Percentiles rank a stretch among this genome's conserved stretches.
These are phyloP conservation scores for Forsythia viridissima DNA, from an alignment of 257 asterid species.

Conservation along the genomic window DNA sequence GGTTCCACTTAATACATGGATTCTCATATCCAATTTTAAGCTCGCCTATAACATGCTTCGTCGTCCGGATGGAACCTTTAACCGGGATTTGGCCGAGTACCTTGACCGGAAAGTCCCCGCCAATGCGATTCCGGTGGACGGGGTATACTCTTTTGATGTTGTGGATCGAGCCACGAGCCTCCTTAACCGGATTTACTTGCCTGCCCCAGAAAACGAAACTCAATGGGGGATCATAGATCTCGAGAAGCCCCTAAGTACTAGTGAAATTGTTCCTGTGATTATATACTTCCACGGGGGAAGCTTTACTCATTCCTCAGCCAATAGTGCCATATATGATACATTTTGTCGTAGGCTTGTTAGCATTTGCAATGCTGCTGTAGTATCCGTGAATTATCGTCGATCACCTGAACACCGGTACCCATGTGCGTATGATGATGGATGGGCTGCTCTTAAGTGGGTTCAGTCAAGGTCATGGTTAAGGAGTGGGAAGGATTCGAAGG, in stretches of 20 bases:
- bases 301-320: conserved; percentile 20
- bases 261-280: conserved; percentile 12
- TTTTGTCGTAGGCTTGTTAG: conserved; percentile 14
- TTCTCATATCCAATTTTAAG: conserved; percentile 25
- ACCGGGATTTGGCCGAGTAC: conserved; percentile 20
- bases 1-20: conserved; percentile 25
- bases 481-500: conserved; percentile 21
- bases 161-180: conserved; percentile 18
- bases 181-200: conserved; percentile 17
- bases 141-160: conserved; percentile 21
- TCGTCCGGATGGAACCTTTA: conserved; percentile 18
- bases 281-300: conserved; percentile 24
- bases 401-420: conserved; percentile 16
- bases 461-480: conserved; percentile 12
- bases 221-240: conserved; percentile 11
- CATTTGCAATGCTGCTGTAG: conserved; percentile 17
- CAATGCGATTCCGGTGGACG: conserved; percentile 9
- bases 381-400: conserved; percentile 13
- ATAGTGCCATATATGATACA: conserved; percentile 19
- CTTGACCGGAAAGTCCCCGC: conserved; percentile 20
- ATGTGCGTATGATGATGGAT: conserved; percentile 18
- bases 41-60: conserved; percentile 18
- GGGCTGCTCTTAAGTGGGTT: conserved; percentile 19
- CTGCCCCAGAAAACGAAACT: conserved; percentile 9
- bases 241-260: conserved; percentile 7